Conservation (phyloP, 148 eudicot genomes). For the Camellia lanceoleosa region DNA sequence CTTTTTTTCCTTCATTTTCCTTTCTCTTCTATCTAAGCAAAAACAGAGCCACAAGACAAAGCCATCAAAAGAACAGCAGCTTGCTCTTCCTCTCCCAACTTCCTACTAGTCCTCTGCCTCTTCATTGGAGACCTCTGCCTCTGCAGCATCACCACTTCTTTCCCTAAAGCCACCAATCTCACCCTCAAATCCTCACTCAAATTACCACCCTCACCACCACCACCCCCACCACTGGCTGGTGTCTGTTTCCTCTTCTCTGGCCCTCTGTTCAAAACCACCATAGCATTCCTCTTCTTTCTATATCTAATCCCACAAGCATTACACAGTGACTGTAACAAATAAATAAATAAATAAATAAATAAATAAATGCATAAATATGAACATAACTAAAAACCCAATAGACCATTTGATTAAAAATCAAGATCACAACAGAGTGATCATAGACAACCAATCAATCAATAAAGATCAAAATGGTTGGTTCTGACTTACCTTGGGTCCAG, state of each 20-base stretch:
- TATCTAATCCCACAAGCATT: conserved; percentile 70
- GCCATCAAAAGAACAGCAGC: conserved; percentile 57
- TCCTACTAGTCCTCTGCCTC: conserved; percentile 30
- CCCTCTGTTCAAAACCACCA: conserved; percentile 22
- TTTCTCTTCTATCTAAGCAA: conserved; percentile 18
- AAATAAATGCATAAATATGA: too few species aligned
- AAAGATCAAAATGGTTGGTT: neutral
- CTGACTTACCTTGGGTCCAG: conserved; percentile 56
- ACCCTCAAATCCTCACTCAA: conserved; percentile 23
- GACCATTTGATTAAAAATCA: conserved; percentile 2
- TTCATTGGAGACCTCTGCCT: conserved; percentile 28
- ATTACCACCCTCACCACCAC: conserved; percentile 13
- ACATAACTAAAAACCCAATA: too few species aligned
- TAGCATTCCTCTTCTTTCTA: conserved; percentile 42
- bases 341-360: neutral
- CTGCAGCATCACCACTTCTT: conserved; percentile 24
- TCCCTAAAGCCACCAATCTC: conserved; percentile 24
- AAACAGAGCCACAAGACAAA: conserved; percentile 50
- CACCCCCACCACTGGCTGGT: neutral
- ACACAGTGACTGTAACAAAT: conserved; percentile 50
- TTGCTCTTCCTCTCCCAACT: conserved; percentile 49
- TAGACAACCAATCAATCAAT: too few species aligned
- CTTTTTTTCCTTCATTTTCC: neutral
- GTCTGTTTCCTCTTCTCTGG: conserved; percentile 15
- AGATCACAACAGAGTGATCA: neutral